phyloP scores from a whole-genome alignment of 495 filamentous ascomycete genomes.

The Penicillium atrosanguineum region DNA sequence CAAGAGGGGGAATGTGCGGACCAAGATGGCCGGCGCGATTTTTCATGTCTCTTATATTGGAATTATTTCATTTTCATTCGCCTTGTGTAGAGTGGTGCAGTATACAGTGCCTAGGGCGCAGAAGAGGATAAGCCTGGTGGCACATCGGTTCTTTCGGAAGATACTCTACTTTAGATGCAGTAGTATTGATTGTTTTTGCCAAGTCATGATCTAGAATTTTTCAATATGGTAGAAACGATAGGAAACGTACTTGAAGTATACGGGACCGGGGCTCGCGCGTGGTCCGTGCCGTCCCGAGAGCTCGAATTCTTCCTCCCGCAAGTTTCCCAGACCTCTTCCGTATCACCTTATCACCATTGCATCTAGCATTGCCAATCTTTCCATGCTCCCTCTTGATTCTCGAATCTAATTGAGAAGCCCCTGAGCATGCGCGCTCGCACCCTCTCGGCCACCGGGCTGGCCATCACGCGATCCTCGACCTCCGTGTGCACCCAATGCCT shows the following conservation, averaged over 20 bases:
- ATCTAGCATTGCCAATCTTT: constrained; percentile 1
- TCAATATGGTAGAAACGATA: too few species aligned
- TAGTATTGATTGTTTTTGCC: background rate
- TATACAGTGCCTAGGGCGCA: background rate
- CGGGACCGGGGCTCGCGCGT: constrained; percentile 11
- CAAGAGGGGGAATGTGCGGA: constrained; percentile 29
- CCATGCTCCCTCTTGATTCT: constrained; percentile 11
- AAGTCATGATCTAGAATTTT: background rate
- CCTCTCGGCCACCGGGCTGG: constrained; percentile 39
- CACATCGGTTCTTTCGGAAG: background rate
- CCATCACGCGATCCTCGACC: constrained; percentile 35
- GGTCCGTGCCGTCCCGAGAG: constrained; percentile 33
- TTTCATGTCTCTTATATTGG: constrained; percentile 31
- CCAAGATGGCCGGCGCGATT: constrained; percentile 29
- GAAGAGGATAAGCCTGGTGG: constrained; percentile 1
- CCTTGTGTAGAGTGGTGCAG: background rate
- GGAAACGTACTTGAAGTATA: constrained; percentile 5
- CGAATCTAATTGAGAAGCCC: constrained; percentile 2
- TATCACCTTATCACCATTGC: constrained; percentile 1
- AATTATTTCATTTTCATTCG: constrained; percentile 24
- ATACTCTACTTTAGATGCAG: background rate
- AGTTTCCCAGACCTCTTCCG: constrained; percentile 14
- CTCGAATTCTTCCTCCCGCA: constrained; percentile 30
- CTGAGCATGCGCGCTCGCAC: constrained; percentile 46
- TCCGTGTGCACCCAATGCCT: constrained; percentile 47